Base-by-base conservation (phyloP, 2,329 filamentous ascomycete genomes). In the Paramyrothecium roridum region DNA sequence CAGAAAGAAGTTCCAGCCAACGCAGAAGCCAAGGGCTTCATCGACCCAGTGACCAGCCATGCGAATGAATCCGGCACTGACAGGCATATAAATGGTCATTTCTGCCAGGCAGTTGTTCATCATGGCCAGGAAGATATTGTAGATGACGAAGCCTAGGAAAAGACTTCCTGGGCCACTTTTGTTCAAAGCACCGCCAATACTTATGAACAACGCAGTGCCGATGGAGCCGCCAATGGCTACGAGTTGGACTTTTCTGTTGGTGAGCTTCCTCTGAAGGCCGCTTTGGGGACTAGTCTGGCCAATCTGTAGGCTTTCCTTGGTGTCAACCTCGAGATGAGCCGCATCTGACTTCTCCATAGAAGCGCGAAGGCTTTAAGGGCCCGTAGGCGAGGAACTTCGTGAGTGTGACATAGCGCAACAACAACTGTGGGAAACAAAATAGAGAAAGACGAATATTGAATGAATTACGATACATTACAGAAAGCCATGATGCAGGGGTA, bases 161-260 rank as follows among this genome's bases (percentile, higher is more conserved):
- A 79, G 63, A 37, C 73, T 73, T 10, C 68, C 71, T 0, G 71
- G 71, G 23, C 71, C 72, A 10, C 70, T 70, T 1, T 57, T 59
- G 33, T 65, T 64, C 3, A 74, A 65, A 22, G 80, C 82, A 57
- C 72, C 71, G 47, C 82, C 82, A 52, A 65, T 59, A 17, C 63
- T 63, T 16, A 65, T 61, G 26, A 65, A 65, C 19, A 65, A 54
- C 8, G 63, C 63, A 0, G 78, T 80, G 26, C 78, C 78, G 58
- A 82, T 81, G 37, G 79, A 78, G 8, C 80, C 80, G 8, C 79
- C 80, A 58, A 82, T 76, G 55, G 78, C 80, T 57, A 82, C 79
- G 52, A 82, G 69, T 61, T 81, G 79, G 55, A 82, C 75, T 57
- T 81, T 63, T 16, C 63, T 61, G 21, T 57, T 57, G 21, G 46